A percentile compares a stretch with the other conserved stretches of the same genome.
Conservation (phyloP, 352 stramenopile genomes). For the Phytophthora parvispora region DNA sequence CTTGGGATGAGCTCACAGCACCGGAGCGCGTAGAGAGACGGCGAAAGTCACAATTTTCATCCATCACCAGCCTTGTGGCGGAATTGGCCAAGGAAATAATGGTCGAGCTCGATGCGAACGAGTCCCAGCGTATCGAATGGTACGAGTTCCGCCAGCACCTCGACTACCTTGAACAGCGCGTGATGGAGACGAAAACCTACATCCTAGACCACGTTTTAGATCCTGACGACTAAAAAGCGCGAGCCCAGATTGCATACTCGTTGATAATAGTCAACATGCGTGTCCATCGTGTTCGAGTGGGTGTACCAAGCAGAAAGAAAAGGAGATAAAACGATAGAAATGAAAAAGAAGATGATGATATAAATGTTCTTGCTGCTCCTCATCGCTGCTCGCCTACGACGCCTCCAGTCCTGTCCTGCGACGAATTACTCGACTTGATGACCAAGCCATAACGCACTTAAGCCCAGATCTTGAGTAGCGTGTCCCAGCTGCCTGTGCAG, state of each 20-base stretch:
- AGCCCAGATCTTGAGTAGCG: slow-evolving; percentile 98
- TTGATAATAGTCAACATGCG: not conserved
- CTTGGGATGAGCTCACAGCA: slow-evolving; percentile 32
- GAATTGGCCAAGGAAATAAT: slow-evolving; percentile 70
- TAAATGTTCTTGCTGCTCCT: slow-evolving; percentile 31
- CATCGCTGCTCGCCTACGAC: slow-evolving; percentile 1
- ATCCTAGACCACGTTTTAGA: slow-evolving; percentile 51
- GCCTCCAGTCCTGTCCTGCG: slow-evolving; percentile 1
- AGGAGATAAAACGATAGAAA: not conserved
- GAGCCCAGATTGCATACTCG: not conserved
- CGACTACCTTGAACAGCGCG: slow-evolving; percentile 68
- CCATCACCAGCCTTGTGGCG: slow-evolving; percentile 50
- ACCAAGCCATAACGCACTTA: slow-evolving; percentile 44
- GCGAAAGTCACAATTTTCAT: slow-evolving; percentile 37
- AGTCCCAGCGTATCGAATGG: slow-evolving; percentile 74
- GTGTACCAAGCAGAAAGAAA: not conserved
- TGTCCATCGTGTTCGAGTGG: not conserved
- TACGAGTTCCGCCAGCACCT: slow-evolving; percentile 82
- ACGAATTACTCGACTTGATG: slow-evolving; percentile 7
- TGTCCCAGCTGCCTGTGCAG: slow-evolving; percentile 99
- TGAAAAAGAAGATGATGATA: slow-evolving; percentile 26
- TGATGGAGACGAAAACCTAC: slow-evolving; percentile 64
- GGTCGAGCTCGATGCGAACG: slow-evolving; percentile 63
- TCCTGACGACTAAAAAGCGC: not conserved
- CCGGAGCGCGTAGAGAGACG: slow-evolving; percentile 10